Base-by-base conservation (phyloP, 1,284 basidiomycete genomes). In the Leccinum colubrinum region DNA sequence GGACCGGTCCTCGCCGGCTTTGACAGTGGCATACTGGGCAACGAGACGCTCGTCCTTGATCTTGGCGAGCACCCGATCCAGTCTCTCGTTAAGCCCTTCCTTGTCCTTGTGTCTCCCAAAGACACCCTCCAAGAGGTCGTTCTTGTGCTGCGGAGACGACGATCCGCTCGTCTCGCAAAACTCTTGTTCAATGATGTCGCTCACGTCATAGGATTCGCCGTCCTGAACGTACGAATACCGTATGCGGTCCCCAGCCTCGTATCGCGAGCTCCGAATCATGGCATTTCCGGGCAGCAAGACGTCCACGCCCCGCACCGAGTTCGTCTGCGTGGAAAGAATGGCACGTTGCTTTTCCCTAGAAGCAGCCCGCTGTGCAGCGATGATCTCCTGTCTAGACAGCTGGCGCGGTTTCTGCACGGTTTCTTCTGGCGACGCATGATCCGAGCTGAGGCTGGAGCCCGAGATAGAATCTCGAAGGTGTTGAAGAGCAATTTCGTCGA, bases 221-320 rank as follows among this genome's bases (percentile, higher is more conserved):
- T 91, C 91, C 64, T 94, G 89, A 50, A 97, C 88, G 71, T 95
- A 97, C 30, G 94, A 97, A 72, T 98, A 98, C 1, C 95, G 86
- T 79, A 94, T 89, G 58, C 81, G 81, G 67, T 92, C 88, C 50
- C 84, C 85, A 6, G 78, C 74, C 20, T 90, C 86, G 61, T 87
- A 85, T 15, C 92, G 82, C 2, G 91, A 86, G 68, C 91, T 95
- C 25, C 95, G 89, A n/a, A 98, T 83, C 68, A 91, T 86, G 0
- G 86, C 91, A 66, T 91, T 90, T 14, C 93, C 91, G 7, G 92
- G 90, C 6, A 97, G 79, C 4, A 93, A 76, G 14, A 98, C 85
- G 68, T 98, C 95, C 68, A 97, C 84, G 0, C 95, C 96, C 59
- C 93, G 86, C 17, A 90, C 83, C 2, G 88, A 85, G 72, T 98